Conservation (phyloP, 257 asterid genomes). For the Osmanthus fragrans region DNA sequence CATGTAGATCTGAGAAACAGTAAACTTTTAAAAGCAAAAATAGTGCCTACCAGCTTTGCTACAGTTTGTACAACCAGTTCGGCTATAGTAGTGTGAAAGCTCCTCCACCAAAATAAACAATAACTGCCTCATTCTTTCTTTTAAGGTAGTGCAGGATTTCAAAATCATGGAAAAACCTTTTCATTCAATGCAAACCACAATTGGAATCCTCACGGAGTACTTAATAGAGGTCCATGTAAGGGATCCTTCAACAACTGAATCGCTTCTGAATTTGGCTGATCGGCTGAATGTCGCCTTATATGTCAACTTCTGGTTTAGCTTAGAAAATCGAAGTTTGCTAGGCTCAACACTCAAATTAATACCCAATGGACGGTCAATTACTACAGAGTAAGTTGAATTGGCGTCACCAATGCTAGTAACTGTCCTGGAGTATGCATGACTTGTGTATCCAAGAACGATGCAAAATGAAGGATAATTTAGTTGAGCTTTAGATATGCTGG, state of each 20-base stretch:
- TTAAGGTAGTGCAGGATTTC: too few species aligned
- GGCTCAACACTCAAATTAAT: conserved; percentile 34
- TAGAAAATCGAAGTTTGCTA: conserved; percentile 22
- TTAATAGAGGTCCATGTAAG: conserved; percentile 36
- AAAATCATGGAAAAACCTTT: too few species aligned
- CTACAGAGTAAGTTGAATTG: conserved; percentile 15
- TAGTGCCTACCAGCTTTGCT: too few species aligned
- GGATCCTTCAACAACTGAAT: conserved; percentile 20
- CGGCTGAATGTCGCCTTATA: conserved; percentile 30
- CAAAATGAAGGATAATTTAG: conserved; percentile 43
- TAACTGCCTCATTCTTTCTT: too few species aligned
- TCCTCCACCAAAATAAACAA: too few species aligned
- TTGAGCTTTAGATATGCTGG: conserved; percentile 29
- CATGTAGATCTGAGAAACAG: too few species aligned
- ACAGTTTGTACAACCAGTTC: too few species aligned
- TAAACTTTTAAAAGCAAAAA: too few species aligned
- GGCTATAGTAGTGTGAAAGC: too few species aligned
- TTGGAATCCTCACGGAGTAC: conserved; percentile 27
- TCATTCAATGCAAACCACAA: conserved; percentile 5
- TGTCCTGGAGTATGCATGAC: conserved; percentile 31
- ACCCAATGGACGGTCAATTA: background rate
- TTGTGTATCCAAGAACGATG: conserved; percentile 1
- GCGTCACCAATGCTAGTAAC: conserved; percentile 41
- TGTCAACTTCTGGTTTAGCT: conserved; percentile 27
- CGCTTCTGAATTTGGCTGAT: background rate